Evolutionary conservation across 129 eudicot genomes (phyloP).

Genomic region (Pulicaria dysenterica): DNA sequence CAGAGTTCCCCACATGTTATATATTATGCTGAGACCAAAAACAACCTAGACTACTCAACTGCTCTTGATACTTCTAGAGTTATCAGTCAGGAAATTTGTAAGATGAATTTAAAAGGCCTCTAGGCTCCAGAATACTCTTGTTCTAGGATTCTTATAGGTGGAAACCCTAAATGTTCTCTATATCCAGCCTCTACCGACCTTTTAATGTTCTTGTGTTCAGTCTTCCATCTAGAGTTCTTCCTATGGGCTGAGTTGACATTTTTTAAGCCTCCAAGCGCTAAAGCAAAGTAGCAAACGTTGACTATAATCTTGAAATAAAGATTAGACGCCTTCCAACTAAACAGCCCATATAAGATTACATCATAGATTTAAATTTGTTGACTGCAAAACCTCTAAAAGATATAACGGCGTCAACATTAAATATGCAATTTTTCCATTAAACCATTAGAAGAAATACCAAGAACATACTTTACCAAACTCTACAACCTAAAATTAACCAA

Average conservation of each 20-base stretch:
- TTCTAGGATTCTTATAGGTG: conserved; percentile 1
- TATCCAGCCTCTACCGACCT: neutral
- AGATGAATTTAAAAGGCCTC: conserved; percentile 5
- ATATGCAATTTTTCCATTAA: neutral
- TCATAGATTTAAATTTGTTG: conserved; percentile 1
- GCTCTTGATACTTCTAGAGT: neutral
- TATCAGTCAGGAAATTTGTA: neutral
- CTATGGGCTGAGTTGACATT: conserved; percentile 4
- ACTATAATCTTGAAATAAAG: neutral
- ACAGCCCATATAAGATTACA: conserved; percentile 17
- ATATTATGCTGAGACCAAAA: neutral
- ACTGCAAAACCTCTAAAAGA: conserved; percentile 16
- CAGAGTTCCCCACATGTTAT: neutral
- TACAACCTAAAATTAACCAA: conserved; percentile 8
- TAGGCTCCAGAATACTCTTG: conserved; percentile 9
- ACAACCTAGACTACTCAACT: neutral
- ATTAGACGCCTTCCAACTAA: neutral
- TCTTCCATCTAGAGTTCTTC: neutral
- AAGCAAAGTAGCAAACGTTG: conserved; percentile 1
- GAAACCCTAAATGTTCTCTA: neutral
- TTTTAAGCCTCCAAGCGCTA: neutral
- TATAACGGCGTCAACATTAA: neutral
- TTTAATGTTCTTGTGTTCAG: conserved; percentile 5
- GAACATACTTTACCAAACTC: conserved; percentile 21
- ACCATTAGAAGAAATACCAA: conserved; percentile 7